phyloP scores from a whole-genome alignment of 768 basidiomycete species.

The Kwoniella sp. region DNA sequence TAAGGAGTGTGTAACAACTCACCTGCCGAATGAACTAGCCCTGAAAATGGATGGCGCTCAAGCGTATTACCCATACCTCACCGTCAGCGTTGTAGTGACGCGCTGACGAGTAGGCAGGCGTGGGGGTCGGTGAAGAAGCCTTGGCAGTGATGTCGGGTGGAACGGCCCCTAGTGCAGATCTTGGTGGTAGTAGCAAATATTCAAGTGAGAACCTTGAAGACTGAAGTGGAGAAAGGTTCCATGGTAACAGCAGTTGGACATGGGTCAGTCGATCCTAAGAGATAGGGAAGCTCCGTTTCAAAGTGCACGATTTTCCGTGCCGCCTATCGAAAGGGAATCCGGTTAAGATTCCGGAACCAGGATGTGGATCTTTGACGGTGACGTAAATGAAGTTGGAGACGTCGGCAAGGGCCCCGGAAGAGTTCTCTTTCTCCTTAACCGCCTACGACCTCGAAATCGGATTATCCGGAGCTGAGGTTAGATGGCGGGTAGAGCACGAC shows the following conservation, averaged over 20 bases:
- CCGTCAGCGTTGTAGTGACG: conserved; percentile 64
- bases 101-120: conserved; percentile 59
- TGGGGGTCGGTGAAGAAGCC: conserved; percentile 75
- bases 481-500: conserved; percentile 68
- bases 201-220: conserved; percentile 80
- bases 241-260: conserved; percentile 82
- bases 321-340: conserved; percentile 73
- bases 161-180: conserved; percentile 80
- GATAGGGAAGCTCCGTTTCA: conserved; percentile 71
- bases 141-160: conserved; percentile 68
- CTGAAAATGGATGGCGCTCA: conserved; percentile 88
- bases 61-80: conserved; percentile 79
- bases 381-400: conserved; percentile 63
- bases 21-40: conserved; percentile 87
- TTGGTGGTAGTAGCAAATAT: conserved; percentile 86
- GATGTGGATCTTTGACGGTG: conserved; percentile 59
- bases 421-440: conserved; percentile 76
- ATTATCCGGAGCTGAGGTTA: conserved; percentile 71
- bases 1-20: conserved; percentile 85
- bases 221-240: conserved; percentile 85
- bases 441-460: conserved; percentile 68
- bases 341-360: conserved; percentile 74
- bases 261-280: conserved; percentile 80
- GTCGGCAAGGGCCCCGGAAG: conserved; percentile 68
- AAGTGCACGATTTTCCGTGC: conserved; percentile 61